These are phyloP conservation scores for Gliomastix tumulicola DNA, from an alignment of 2,329 filamentous ascomycete species.

Conservation along the genomic window DNA sequence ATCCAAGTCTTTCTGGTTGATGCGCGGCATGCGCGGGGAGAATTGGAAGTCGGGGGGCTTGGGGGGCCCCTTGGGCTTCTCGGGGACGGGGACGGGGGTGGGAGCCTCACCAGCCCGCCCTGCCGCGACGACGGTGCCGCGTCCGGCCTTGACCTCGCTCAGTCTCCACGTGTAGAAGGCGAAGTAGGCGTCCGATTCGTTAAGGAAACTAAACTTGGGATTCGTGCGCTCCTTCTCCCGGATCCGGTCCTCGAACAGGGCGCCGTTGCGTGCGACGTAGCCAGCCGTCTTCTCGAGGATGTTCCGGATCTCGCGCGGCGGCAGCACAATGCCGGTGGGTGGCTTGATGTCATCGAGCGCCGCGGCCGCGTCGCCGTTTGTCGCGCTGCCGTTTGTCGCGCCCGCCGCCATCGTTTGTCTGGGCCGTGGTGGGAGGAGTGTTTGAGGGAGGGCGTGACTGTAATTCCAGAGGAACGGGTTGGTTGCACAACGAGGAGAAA, in stretches of 20 bases:
- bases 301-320: slow-evolving; percentile 79
- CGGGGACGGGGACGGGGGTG: slow-evolving; percentile 31
- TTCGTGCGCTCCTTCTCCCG: slow-evolving; percentile 78
- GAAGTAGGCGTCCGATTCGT: slow-evolving; percentile 73
- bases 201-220: slow-evolving; percentile 88
- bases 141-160: slow-evolving; percentile 74
- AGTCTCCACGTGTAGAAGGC: slow-evolving; percentile 89
- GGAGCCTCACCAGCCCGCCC: slow-evolving; percentile 62
- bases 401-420: slow-evolving; percentile 29
- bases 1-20: slow-evolving; percentile 87
- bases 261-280: slow-evolving; percentile 68
- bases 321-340: slow-evolving; percentile 77
- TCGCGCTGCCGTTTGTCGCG: slow-evolving; percentile 16
- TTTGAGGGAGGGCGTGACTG: no score
- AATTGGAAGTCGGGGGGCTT: slow-evolving; percentile 86
- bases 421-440: no score
- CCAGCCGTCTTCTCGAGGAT: slow-evolving; percentile 91
- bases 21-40: slow-evolving; percentile 93
- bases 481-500: no score
- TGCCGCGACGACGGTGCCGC: slow-evolving; percentile 71
- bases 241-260: slow-evolving; percentile 74
- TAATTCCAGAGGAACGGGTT: no score
- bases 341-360: slow-evolving; percentile 65
- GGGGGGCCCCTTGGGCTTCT: slow-evolving; percentile 72
- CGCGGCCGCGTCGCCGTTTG: slow-evolving; percentile 46